Conservation (phyloP, 257 asterid genomes). For the Nicotiana noctiflora region DNA sequence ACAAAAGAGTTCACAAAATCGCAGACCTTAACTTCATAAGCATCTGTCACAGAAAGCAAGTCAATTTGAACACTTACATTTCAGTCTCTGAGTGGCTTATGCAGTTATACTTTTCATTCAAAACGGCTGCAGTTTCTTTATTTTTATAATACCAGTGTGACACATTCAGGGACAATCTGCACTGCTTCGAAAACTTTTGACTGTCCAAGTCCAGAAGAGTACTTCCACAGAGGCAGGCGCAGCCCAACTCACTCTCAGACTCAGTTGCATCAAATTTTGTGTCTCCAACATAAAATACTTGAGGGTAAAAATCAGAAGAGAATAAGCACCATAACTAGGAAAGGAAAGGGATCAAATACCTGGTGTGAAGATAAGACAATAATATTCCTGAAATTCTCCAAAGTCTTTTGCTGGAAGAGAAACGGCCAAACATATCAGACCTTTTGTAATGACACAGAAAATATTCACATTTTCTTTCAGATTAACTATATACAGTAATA, state of each 20-base stretch:
- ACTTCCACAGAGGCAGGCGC: background rate
- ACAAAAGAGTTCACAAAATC: too few species aligned
- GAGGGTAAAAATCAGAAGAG: background rate
- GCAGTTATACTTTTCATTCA: too few species aligned
- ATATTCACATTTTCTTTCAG: background rate
- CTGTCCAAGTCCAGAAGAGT: too few species aligned
- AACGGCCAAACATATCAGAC: slow-evolving; percentile 8
- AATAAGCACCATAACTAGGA: background rate
- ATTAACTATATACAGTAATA: background rate
- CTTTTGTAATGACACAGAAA: background rate
- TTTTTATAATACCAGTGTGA: too few species aligned
- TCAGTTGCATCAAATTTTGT: background rate
- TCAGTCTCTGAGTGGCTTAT: too few species aligned
- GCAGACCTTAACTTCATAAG: too few species aligned
- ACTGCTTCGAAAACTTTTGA: too few species aligned
- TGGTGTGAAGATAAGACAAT: slow-evolving; percentile 81
- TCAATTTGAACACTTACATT: too few species aligned
- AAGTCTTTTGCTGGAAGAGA: slow-evolving; percentile 61
- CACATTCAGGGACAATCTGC: too few species aligned
- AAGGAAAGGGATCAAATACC: slow-evolving; percentile 33
- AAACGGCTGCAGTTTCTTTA: too few species aligned
- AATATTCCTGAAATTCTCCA: slow-evolving; percentile 82
- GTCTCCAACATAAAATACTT: background rate
- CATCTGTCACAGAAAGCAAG: too few species aligned
- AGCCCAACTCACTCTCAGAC: background rate